Conservation (phyloP, 305 asterid genomes). For the Coffea humblotiana region DNA sequence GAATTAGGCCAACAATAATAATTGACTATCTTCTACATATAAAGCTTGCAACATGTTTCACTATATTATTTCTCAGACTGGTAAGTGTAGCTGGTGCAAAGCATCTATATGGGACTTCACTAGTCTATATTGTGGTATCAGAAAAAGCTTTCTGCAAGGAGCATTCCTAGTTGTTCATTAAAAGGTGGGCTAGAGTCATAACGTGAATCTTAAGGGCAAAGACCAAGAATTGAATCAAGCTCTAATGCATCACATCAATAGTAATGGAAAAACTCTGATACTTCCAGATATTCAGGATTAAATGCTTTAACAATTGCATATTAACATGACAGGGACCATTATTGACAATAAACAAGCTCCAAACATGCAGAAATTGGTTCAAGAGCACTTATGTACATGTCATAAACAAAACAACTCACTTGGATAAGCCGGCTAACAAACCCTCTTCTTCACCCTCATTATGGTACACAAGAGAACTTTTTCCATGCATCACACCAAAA, state of each 20-base stretch:
- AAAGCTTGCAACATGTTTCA: not conserved
- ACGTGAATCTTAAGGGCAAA: not conserved
- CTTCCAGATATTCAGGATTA: not conserved
- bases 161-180: not conserved
- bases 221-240: not conserved
- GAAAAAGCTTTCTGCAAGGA: not conserved
- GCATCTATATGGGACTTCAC: not conserved
- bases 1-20: not conserved
- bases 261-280: too few species aligned
- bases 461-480: constrained; percentile 84
- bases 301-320: not conserved
- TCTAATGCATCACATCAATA: too few species aligned
- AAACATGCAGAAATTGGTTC: not conserved
- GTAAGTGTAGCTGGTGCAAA: not conserved
- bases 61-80: not conserved
- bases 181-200: not conserved
- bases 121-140: not conserved
- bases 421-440: constrained; percentile 77
- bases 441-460: constrained; percentile 89
- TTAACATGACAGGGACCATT: not conserved
- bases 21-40: not conserved
- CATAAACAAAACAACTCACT: constrained; percentile 42
- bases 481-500: constrained; percentile 89
- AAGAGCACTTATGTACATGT: not conserved
- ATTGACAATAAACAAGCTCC: not conserved